Evolutionary conservation across 2,329 filamentous ascomycete genomes (phyloP), one percentile per base, ranked within the genome.

Genomic region (Capronia americana): DNA sequence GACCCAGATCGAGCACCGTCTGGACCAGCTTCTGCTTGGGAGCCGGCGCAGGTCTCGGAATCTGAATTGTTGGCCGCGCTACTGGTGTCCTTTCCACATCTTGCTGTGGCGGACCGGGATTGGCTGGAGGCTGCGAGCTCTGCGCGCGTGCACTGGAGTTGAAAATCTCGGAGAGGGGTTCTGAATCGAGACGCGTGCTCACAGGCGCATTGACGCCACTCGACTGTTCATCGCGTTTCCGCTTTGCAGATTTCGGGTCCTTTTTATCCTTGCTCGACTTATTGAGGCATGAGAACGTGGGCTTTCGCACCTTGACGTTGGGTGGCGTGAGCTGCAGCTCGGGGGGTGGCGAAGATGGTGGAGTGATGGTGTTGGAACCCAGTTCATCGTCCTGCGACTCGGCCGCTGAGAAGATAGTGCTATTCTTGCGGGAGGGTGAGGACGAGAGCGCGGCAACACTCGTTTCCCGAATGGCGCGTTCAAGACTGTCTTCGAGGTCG

Each of bases 1-100:
- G 70, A 2, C 86, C 87, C 12, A 89, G 78, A 71, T 87, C 86
- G 66, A 89, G 82, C 71, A 87, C 85, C 80, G 87, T 87, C 73
- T 89, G 87, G 57, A 83, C 83, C 65, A 88, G 72, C 73, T 69
- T 75, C 55, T 64, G 62, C 63, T 72, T 72, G 14, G 69, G 68
- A 34, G 28, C 24, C 30, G 58, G 57, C 11, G 63, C 32, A 11
- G 61, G 57, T 48, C 57, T 63, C 5, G 69, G 56, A 23, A 55
- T 61, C 38, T 63, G 65, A 41, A 58, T 54, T 34, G 64, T 59
- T 63, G 64, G 61, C n/a, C 57, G 53, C 34, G 56, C 59, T 14
- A 55, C 46, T 34, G 63, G 63, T 28, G 55, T 41, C 14, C 53
- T 61, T 8, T 65, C 50, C 28, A 63, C 56, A 17, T 61, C 61